Base-by-base conservation (phyloP, 805 yeast genomes). In the Metahyphopichia silvanorum region DNA sequence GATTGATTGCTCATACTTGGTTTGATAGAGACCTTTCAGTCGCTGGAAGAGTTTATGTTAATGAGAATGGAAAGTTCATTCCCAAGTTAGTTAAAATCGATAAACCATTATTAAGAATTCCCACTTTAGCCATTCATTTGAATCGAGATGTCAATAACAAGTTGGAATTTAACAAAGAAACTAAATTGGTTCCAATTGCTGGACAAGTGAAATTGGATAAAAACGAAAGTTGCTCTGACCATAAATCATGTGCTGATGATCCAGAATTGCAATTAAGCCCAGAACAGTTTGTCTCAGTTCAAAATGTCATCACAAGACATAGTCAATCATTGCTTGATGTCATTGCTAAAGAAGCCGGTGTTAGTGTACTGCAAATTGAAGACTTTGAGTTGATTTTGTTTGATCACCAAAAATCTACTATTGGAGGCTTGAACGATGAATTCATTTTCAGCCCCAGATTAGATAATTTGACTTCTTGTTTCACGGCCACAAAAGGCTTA, bases 1-100 rank as follows among this genome's bases (percentile, higher is more conserved):
- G 98, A 21, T 93, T 96, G 31, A 79, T 89, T 34, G 93, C 97
- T 79, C 96, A 86, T 54, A 77, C 96, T 4, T 91, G 98, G 97
- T 91, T 93, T 52, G 98, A 91, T 57, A 77, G 97, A 38, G 97
- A 91, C 56, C 71, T 93, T 46, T 74, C 91, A 23, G 66, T 88
- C 38, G 98, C 97, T 6, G 98, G 98, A 11, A 71, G 98, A 44
- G 95, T 91, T 1, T 81, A 81, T 53, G 82, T 86, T 12, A 69
- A 63, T 25, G 53, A 50, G n/a, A 43, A 58, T 4, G 82, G 76
- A 6, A 66, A 71, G 34, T 70, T 62, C 35, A 74, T 76, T 30
- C 75, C 95, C 3, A 78, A 71, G 49, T 67, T 93, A 39, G 76
- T 93, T 37, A 86, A 87, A 59, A 72, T 93, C 41, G 77, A 83